Conservation (phyloP, 768 basidiomycete genomes). For the Psilocybe tampanensis region DNA sequence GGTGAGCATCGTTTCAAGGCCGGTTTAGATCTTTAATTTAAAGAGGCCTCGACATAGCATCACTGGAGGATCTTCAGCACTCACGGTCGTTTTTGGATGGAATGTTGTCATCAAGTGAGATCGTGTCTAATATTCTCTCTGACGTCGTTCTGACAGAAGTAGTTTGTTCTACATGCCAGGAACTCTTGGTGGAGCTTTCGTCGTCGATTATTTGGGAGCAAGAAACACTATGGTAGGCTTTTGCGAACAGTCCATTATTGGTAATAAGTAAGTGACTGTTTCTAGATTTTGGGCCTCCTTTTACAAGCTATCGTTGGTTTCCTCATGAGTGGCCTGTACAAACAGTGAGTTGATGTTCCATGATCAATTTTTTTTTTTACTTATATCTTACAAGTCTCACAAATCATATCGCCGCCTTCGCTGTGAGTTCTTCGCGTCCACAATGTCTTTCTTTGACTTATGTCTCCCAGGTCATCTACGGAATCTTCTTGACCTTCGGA, state of each 20-base stretch:
- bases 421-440: slow-evolving; percentile 41
- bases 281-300: slow-evolving; percentile 67
- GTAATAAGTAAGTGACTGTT: background rate
- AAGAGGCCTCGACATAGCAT: slow-evolving; percentile 44
- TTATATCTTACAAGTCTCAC: slow-evolving; percentile 44
- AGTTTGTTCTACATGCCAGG: slow-evolving; percentile 46
- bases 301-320: slow-evolving; percentile 79
- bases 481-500: slow-evolving; percentile 88
- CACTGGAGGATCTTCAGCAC: slow-evolving; percentile 50
- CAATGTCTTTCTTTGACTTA: background rate
- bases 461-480: slow-evolving; percentile 70
- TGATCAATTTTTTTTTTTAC: background rate
- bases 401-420: slow-evolving; percentile 71
- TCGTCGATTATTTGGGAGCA: slow-evolving; percentile 76
- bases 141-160: background rate
- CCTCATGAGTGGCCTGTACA: slow-evolving; percentile 86
- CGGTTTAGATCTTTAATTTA: background rate
- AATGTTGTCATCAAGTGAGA: slow-evolving; percentile 79
- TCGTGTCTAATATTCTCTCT: background rate
- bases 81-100: slow-evolving; percentile 80
- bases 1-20: slow-evolving; percentile 36
- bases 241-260: background rate
- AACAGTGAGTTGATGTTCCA: slow-evolving; percentile 33
- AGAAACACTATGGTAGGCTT: slow-evolving; percentile 67
- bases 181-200: slow-evolving; percentile 72